A percentile compares a stretch with the other conserved stretches of the same genome.
phyloP scores from a whole-genome alignment of 2,329 filamentous ascomycete species.

The Xylaria sp. region DNA sequence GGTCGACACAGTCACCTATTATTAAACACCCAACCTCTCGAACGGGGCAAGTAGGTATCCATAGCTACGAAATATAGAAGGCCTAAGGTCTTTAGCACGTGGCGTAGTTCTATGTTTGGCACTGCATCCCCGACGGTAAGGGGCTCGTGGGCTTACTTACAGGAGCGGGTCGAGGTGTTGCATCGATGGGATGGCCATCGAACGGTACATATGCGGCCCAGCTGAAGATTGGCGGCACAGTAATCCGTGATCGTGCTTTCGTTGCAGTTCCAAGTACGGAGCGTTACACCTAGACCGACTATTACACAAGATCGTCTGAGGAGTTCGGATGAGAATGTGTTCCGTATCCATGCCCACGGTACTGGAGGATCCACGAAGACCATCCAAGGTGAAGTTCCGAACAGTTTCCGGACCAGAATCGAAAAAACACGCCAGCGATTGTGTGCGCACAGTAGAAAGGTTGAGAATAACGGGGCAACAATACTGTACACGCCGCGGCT shows the following conservation, averaged over 20 bases:
- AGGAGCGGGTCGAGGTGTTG: not conserved
- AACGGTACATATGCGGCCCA: not conserved
- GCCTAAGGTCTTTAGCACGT: not conserved
- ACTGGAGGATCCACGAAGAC: not conserved
- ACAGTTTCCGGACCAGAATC: too few species aligned
- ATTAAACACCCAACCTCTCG: too few species aligned
- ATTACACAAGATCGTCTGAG: not conserved
- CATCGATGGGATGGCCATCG: not conserved
- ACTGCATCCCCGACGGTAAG: not conserved
- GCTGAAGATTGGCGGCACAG: slow-evolving; percentile 13
- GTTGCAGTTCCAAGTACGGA: slow-evolving; percentile 6
- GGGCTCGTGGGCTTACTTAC: not conserved
- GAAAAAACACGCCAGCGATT: too few species aligned
- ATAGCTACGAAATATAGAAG: too few species aligned
- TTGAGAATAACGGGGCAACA: too few species aligned
- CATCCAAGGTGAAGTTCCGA: not conserved
- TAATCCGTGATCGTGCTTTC: slow-evolving; percentile 5
- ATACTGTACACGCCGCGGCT: too few species aligned
- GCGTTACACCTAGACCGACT: not conserved
- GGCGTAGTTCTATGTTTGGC: not conserved
- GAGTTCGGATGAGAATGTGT: too few species aligned
- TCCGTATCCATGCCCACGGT: not conserved
- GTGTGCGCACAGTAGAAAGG: too few species aligned
- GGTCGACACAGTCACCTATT: too few species aligned
- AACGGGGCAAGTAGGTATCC: too few species aligned